These are phyloP conservation scores for Chaetomiaceae sp. DNA, from an alignment of 2,329 filamentous ascomycete genomes.

Conservation along the genomic window DNA sequence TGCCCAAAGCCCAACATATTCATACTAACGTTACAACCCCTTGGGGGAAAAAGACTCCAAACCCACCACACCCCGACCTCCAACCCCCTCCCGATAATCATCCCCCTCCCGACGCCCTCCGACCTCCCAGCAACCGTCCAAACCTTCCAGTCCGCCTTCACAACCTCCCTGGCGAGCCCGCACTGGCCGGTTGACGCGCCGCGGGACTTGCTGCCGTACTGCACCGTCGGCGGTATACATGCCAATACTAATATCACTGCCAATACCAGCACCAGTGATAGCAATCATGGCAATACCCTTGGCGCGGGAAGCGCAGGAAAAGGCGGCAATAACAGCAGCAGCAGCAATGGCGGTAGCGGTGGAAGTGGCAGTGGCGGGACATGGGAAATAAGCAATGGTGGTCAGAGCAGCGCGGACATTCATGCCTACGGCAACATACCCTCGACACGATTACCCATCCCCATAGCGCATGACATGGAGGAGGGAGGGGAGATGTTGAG, in stretches of 20 bases:
- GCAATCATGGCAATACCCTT: not conserved
- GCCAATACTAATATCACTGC: constrained; percentile 15
- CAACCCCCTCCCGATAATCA: constrained; percentile 36
- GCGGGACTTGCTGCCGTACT: constrained; percentile 32
- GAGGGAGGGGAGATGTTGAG: constrained; percentile 31
- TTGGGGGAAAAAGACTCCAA: constrained; percentile 34
- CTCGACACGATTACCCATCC: too few relatives aligned
- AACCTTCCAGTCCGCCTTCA: constrained; percentile 33
- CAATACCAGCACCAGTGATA: constrained; percentile 19
- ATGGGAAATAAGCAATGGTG: too few relatives aligned
- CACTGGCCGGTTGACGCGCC: constrained; percentile 5
- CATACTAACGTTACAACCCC: not conserved
- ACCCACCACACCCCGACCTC: constrained; percentile 22
- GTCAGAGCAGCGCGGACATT: too few relatives aligned
- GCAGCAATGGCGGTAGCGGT: not conserved
- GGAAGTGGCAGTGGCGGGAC: too few relatives aligned
- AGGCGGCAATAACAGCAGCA: not conserved
- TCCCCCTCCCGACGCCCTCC: constrained; percentile 37
- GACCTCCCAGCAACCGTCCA: constrained; percentile 36
- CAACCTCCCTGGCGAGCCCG: not conserved
- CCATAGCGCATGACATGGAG: too few relatives aligned
- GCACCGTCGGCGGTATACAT: too few relatives aligned
- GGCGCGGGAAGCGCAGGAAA: not conserved
- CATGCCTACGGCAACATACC: too few relatives aligned
- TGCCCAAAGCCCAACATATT: too few relatives aligned